These are phyloP conservation scores for Suillus lakei DNA, from an alignment of 768 basidiomycete genomes.

Conservation along the genomic window DNA sequence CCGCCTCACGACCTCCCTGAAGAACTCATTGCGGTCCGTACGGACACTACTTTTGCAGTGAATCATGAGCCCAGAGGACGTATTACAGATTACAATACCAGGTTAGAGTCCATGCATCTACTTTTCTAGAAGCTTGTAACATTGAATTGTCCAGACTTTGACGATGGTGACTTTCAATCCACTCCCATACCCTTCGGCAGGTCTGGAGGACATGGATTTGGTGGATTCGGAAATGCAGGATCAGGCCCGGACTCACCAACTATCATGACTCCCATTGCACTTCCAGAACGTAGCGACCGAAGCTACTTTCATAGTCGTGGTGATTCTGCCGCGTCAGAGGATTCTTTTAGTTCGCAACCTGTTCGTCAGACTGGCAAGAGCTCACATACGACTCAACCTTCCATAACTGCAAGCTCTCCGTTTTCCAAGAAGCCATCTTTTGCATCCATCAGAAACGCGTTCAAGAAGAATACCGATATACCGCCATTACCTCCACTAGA, in stretches of 20 bases:
- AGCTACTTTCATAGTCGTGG: constrained; percentile 77
- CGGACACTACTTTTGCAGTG: background rate
- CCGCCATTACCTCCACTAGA: constrained; percentile 82
- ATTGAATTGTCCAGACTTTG: constrained; percentile 60
- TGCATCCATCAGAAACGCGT: constrained; percentile 85
- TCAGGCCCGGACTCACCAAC: constrained; percentile 74
- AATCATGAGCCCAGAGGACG: constrained; percentile 26
- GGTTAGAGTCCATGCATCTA: constrained; percentile 39
- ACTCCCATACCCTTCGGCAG: constrained; percentile 76
- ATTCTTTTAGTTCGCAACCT: constrained; percentile 67
- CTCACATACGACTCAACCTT: constrained; percentile 74
- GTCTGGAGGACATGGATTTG: constrained; percentile 52
- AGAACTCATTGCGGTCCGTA: background rate
- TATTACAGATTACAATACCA: constrained; percentile 67
- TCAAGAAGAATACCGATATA: constrained; percentile 72
- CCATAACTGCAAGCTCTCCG: constrained; percentile 51
- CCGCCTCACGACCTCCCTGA: background rate
- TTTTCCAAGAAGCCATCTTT: constrained; percentile 86
- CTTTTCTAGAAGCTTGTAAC: constrained; percentile 15
- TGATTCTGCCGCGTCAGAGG: constrained; percentile 81
- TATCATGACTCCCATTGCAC: constrained; percentile 52
- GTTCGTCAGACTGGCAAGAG: constrained; percentile 56
- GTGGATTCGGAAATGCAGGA: constrained; percentile 34
- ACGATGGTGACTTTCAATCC: constrained; percentile 69
- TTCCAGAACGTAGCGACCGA: constrained; percentile 45